Base-by-base conservation (phyloP, 805 yeast genomes). In the Candida patagonica region DNA sequence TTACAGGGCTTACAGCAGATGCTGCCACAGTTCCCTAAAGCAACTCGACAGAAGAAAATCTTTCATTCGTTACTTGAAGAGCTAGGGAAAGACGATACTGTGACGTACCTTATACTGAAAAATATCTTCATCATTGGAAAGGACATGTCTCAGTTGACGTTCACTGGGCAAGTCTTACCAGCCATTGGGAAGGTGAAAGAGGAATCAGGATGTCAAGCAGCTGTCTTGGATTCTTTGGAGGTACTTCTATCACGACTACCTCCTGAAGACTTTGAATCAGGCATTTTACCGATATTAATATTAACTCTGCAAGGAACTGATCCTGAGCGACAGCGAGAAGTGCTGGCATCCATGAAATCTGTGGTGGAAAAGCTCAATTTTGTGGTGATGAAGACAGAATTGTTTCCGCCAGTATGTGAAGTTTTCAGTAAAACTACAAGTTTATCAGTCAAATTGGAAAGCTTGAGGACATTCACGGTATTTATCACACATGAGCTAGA, bases 371-470 rank as follows among this genome's bases (percentile, higher is more conserved):
- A 70, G 34, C 62, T 79, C 35, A 88, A 80, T 41, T 79, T 80
- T 50, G 70, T 86, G 8, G 72, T 78, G 15, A 68, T 87, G 42
- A 86, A 89, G 49, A 79, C 76, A 49, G 73, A 74, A 24, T 63
- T 87, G n/a, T 75, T 83, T 56, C 94, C 95, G 2, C 62, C 76
- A 33, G 65, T 86, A 13, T 73, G 85, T 33, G 71, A 69, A 33
- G 70, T 85, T 6, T 92, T 89, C 60, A 73, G 86, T 27, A 80
- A 85, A 33, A 92, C 98, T 1, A 84, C 88, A 0, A 76, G 92
- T 22, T 65, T 88, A 25, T 76, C 82, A 4, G 81, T 92, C 21
- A 89, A 92, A 53, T 64, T 80, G 13, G 68, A 74, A 12, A 74
- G 92, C 2, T 66, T 86, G 17, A 62, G 68, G 15, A 68, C 83